These are phyloP conservation scores for Evernia prunastri DNA, from an alignment of 495 filamentous ascomycete genomes.

Conservation along the genomic window DNA sequence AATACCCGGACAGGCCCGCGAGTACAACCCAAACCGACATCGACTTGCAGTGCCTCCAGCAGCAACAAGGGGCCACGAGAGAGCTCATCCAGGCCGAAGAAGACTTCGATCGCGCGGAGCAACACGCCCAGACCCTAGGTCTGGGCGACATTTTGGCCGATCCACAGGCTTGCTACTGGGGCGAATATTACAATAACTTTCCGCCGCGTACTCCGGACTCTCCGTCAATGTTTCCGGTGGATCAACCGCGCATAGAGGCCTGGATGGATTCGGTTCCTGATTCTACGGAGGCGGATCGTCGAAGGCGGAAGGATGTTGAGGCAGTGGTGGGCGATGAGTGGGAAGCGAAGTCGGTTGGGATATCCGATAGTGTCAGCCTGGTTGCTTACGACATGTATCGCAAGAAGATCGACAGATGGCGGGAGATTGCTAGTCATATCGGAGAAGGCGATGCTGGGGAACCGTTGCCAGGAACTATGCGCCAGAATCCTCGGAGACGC, in stretches of 20 bases:
- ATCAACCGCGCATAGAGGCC: neutral
- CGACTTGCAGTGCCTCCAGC: neutral
- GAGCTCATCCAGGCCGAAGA: slow-evolving; percentile 10
- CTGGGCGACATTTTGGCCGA: neutral
- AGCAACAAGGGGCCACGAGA: neutral
- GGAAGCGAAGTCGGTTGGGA: slow-evolving; percentile 4
- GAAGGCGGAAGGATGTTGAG: neutral
- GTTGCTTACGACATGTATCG: slow-evolving; percentile 5
- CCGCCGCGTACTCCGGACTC: neutral
- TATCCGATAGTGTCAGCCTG: slow-evolving; percentile 1
- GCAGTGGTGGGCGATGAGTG: slow-evolving; percentile 2
- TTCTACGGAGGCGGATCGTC: neutral
- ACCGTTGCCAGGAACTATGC: neutral
- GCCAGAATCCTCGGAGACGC: neutral
- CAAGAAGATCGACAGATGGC: slow-evolving; percentile 5
- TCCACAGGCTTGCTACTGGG: neutral
- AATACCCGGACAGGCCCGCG: neutral
- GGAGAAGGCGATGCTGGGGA: neutral
- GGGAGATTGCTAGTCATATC: neutral
- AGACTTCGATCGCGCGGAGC: neutral
- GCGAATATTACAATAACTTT: neutral
- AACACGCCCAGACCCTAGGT: neutral
- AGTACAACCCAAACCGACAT: neutral
- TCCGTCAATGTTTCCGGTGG: neutral
- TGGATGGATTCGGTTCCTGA: neutral